A percentile compares a stretch with the other conserved stretches of the same genome.
These are phyloP conservation scores for Buddleja alternifolia DNA, from an alignment of 257 asterid genomes.

Conservation along the genomic window DNA sequence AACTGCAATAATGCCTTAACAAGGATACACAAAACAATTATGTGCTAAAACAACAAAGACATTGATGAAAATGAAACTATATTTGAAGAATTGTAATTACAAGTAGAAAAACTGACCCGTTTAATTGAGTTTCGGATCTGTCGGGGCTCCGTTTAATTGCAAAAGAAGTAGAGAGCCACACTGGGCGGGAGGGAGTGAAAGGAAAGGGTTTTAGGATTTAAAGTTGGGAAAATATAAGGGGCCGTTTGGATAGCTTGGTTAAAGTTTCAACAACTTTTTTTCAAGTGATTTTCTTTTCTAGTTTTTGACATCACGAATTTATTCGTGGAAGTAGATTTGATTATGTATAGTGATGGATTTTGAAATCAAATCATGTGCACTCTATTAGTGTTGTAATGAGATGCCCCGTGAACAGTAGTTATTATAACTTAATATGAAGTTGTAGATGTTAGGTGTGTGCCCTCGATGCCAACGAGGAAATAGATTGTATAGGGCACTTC, in stretches of 20 bases:
- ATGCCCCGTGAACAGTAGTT: no score
- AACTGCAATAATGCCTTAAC: background rate
- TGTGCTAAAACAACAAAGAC: background rate
- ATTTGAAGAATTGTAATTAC: background rate
- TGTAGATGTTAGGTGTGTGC: no score
- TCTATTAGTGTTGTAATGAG: no score
- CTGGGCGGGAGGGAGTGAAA: constrained; percentile 25
- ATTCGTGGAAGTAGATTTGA: no score
- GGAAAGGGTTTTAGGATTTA: constrained; percentile 33
- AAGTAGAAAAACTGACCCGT: constrained; percentile 13
- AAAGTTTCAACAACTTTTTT: background rate
- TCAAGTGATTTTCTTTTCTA: no score
- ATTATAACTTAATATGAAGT: no score
- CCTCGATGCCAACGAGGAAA: no score
- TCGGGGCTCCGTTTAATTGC: constrained; percentile 8
- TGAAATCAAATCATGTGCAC: no score
- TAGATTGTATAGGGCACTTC: no score
- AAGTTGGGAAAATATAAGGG: background rate
- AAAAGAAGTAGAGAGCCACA: background rate
- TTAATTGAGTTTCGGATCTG: background rate
- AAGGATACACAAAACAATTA: background rate
- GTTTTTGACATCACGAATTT: no score
- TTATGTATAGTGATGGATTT: no score
- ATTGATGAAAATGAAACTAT: background rate
- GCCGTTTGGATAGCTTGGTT: background rate